Conservation (phyloP, 2,329 filamentous ascomycete species). For the Herpomyces periplanetae region DNA sequence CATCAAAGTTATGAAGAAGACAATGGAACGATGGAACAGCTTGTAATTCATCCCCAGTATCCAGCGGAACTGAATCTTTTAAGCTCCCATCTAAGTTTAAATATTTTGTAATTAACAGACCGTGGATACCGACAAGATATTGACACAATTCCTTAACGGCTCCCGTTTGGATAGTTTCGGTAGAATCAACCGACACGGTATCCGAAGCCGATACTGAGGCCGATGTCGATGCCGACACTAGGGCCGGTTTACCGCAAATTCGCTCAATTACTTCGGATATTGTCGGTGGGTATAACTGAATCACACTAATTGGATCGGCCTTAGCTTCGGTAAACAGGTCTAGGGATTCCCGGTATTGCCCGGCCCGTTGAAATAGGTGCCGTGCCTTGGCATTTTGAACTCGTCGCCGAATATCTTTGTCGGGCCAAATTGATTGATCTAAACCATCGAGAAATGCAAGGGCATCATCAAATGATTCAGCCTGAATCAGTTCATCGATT, state of each 20-base stretch:
- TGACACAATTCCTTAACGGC: conserved; percentile 10
- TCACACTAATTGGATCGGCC: conserved; percentile 54
- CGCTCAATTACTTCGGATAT: conserved; percentile 20
- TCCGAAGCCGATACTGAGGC: conserved; percentile 4
- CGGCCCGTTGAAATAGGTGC: conserved; percentile 33
- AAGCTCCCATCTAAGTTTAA: conserved; percentile 10
- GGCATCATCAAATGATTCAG: conserved; percentile 45
- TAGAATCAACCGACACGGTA: conserved; percentile 5
- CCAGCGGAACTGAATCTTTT: no score
- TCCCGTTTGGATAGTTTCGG: conserved; percentile 7
- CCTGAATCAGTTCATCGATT: conserved; percentile 36
- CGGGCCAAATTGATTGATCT: conserved; percentile 50
- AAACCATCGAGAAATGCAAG: conserved; percentile 60
- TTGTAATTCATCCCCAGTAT: no score
- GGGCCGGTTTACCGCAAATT: conserved; percentile 3
- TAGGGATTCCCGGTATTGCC: conserved; percentile 51
- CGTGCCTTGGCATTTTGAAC: conserved; percentile 78
- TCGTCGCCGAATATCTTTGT: conserved; percentile 43
- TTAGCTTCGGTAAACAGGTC: conserved; percentile 68
- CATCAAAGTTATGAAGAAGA: conserved; percentile 6
- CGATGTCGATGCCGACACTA: conserved; percentile 2
- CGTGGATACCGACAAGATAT: conserved; percentile 7
- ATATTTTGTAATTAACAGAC: conserved; percentile 8
- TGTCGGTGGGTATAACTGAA: conserved; percentile 38
- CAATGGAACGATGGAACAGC: conserved; percentile 6